These are phyloP conservation scores for Aspergillus carbonarius DNA, from an alignment of 2,329 filamentous ascomycete species.

Conservation along the genomic window DNA sequence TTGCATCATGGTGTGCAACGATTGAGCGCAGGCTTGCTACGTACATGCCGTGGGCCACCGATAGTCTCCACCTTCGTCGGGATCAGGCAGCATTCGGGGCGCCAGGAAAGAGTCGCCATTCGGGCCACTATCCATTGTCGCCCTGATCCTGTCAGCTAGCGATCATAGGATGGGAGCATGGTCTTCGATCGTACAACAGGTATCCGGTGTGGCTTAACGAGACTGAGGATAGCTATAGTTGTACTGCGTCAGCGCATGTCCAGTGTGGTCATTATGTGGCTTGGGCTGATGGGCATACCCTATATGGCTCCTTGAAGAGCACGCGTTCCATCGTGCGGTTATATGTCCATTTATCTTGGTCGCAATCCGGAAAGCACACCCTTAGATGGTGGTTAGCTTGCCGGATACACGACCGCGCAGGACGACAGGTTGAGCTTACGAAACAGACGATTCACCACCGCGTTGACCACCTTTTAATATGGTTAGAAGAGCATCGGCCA, in stretches of 20 bases:
- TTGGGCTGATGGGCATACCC: conserved; percentile 22
- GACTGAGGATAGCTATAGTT: conserved; percentile 34
- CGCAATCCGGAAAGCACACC: conserved; percentile 33
- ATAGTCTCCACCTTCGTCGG: conserved; percentile 33
- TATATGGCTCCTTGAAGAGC: conserved; percentile 33
- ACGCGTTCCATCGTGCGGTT: conserved; percentile 34
- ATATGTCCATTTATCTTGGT: conserved; percentile 34
- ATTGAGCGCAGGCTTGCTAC: conserved; percentile 5
- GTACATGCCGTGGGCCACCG: conserved; percentile 32
- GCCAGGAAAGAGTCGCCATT: conserved; percentile 34
- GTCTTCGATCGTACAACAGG: conserved; percentile 28
- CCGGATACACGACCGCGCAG: not conserved
- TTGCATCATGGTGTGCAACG: not conserved
- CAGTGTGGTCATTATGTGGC: not conserved
- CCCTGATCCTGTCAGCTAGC: conserved; percentile 26
- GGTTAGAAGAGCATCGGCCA: conserved; percentile 16
- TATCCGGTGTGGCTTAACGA: conserved; percentile 38
- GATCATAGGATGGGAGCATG: conserved; percentile 5
- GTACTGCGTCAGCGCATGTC: not conserved
- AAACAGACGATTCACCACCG: conserved; percentile 31
- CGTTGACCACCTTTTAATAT: conserved; percentile 26
- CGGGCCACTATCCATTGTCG: conserved; percentile 38
- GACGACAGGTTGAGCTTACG: conserved; percentile 27
- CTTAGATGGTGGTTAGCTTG: conserved; percentile 17
- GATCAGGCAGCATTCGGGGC: conserved; percentile 31